Conservation (phyloP, 805 yeast genomes). For the Candida ulmi region DNA sequence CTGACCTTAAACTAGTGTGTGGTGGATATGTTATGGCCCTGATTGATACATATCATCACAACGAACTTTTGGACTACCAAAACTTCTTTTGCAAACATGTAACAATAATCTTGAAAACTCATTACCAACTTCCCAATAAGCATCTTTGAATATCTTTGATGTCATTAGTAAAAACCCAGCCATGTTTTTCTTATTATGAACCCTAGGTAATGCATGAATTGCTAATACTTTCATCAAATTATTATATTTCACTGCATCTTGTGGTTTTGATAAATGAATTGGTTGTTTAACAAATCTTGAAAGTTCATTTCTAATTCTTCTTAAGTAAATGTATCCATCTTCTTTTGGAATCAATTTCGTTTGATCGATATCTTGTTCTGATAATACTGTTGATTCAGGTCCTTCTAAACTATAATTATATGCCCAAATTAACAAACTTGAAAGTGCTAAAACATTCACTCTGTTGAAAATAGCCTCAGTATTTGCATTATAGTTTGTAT, state of each 20-base stretch:
- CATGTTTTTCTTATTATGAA: constrained; percentile 41
- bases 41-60: constrained; percentile 45
- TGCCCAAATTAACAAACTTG: constrained; percentile 40
- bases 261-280: constrained; percentile 24
- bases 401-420: constrained; percentile 45
- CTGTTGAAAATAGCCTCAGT: constrained; percentile 42
- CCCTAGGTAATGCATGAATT: constrained; percentile 27
- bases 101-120: constrained; percentile 49
- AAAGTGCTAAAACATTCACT: constrained; percentile 28
- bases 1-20: too few relatives aligned
- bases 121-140: constrained; percentile 51
- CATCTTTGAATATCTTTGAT: constrained; percentile 31
- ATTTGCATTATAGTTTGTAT: constrained; percentile 41
- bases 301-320: constrained; percentile 41
- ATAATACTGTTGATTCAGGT: constrained; percentile 33
- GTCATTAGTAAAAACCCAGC: constrained; percentile 51
- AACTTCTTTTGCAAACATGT: constrained; percentile 49
- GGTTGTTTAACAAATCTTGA: constrained; percentile 26
- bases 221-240: constrained; percentile 37
- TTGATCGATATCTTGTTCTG: constrained; percentile 15
- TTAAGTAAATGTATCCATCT: constrained; percentile 44
- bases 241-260: constrained; percentile 34
- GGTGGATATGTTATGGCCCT: too few relatives aligned
- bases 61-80: constrained; percentile 41
- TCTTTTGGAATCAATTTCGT: constrained; percentile 32